A percentile compares a stretch with the other conserved stretches of the same genome.
phyloP scores from a whole-genome alignment of 495 filamentous ascomycete genomes.

The Rostrohypoxylon terebratum region DNA sequence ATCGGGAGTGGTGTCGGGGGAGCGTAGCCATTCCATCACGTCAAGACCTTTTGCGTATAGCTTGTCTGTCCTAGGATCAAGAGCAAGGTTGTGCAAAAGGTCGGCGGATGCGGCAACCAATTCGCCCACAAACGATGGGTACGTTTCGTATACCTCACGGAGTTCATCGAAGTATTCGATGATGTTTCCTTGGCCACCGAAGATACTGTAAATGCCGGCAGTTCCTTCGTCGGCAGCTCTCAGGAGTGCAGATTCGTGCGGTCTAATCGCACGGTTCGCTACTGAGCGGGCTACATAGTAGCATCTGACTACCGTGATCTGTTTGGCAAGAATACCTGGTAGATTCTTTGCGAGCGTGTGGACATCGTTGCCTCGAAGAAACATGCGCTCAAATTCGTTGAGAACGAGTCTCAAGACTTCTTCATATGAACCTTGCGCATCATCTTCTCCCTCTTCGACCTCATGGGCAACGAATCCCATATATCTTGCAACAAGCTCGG shows the following conservation, averaged over 20 bases:
- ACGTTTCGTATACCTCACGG: conserved; percentile 87
- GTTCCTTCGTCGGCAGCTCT: conserved; percentile 83
- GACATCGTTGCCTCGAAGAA: conserved; percentile 94
- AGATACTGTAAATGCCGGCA: conserved; percentile 88
- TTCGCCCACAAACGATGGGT: conserved; percentile 88
- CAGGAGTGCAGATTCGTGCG: conserved; percentile 92
- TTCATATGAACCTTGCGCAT: conserved; percentile 81
- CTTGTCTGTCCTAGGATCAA: conserved; percentile 89
- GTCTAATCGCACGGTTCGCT: conserved; percentile 81
- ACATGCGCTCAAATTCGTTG: conserved; percentile 95
- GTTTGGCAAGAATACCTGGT: conserved; percentile 89
- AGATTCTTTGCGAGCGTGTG: conserved; percentile 87
- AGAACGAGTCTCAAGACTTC: conserved; percentile 89
- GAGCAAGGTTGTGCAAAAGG: conserved; percentile 83
- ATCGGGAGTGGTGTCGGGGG: conserved; percentile 89
- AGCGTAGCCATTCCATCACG: conserved; percentile 90
- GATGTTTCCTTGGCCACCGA: conserved; percentile 99
- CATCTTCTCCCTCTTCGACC: conserved; percentile 91
- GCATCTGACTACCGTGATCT: conserved; percentile 82
- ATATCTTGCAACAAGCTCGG: conserved; percentile 91
- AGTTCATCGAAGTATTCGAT: conserved; percentile 99
- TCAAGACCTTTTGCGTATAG: conserved; percentile 96
- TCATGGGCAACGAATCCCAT: conserved; percentile 88
- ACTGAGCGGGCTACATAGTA: conserved; percentile 93
- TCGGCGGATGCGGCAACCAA: conserved; percentile 82